Percentiles rank a stretch among this genome's conserved stretches.
These are phyloP conservation scores for Epichloe gansuensis DNA, from an alignment of 2,329 filamentous ascomycete genomes.

Conservation along the genomic window DNA sequence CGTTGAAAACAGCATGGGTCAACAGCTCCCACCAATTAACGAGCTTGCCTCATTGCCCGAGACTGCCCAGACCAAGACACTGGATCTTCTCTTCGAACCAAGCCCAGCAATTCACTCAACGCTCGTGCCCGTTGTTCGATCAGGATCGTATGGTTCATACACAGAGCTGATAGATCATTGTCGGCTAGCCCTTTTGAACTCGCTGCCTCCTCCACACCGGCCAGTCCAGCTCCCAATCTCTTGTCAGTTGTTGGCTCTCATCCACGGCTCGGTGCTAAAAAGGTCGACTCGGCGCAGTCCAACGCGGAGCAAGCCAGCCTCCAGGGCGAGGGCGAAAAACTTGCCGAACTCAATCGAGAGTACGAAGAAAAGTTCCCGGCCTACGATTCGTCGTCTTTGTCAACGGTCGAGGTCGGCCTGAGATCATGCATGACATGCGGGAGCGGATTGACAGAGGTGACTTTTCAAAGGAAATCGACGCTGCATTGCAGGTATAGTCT, in stretches of 20 bases:
- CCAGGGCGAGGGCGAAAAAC: constrained; percentile 46
- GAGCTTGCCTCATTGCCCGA: constrained; percentile 44
- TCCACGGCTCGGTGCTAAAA: constrained; percentile 70
- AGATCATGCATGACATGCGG: constrained; percentile 75
- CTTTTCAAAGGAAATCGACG: constrained; percentile 53
- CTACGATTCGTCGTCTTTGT: constrained; percentile 88
- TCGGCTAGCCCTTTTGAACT: constrained; percentile 49
- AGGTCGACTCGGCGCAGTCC: constrained; percentile 71
- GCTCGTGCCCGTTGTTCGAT: constrained; percentile 52
- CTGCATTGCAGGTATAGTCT: constrained; percentile 55
- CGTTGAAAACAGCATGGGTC: constrained; percentile 11
- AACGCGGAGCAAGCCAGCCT: constrained; percentile 72
- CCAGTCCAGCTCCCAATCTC: constrained; percentile 40
- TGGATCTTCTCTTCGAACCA: constrained; percentile 80
- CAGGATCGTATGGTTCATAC: constrained; percentile 51
- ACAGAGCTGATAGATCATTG: constrained; percentile 55
- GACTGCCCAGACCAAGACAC: constrained; percentile 39
- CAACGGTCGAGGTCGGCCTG: constrained; percentile 60
- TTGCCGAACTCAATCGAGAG: constrained; percentile 56
- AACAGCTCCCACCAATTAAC: constrained; percentile 42
- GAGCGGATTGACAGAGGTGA: constrained; percentile 58
- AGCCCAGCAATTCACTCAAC: constrained; percentile 62
- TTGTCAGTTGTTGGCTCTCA: constrained; percentile 68
- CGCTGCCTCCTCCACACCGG: constrained; percentile 33
- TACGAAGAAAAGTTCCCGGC: constrained; percentile 73